Conservation (phyloP, 352 stramenopile species). For the Pythium dissimile region DNA sequence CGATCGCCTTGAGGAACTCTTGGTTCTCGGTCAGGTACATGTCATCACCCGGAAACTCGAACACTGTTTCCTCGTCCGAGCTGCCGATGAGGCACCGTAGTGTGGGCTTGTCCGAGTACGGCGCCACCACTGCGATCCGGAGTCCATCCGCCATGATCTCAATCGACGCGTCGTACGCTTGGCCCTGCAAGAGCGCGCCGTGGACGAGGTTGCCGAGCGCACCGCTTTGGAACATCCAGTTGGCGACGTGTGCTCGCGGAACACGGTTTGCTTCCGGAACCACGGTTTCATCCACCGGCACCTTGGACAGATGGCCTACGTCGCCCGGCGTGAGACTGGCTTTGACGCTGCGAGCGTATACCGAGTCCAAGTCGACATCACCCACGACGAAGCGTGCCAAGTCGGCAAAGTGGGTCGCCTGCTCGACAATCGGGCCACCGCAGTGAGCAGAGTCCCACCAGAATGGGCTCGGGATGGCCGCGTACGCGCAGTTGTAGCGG, state of each 20-base stretch:
- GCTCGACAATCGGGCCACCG: slow-evolving; percentile 36
- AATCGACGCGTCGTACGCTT: slow-evolving; percentile 30
- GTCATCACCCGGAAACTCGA: slow-evolving; percentile 35
- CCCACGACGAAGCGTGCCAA: slow-evolving; percentile 33
- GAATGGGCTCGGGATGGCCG: slow-evolving; percentile 34
- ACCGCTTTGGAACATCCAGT: slow-evolving; percentile 35
- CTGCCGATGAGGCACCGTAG: slow-evolving; percentile 27
- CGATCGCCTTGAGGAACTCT: slow-evolving; percentile 33
- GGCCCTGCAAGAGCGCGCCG: slow-evolving; percentile 30
- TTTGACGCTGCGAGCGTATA: slow-evolving; percentile 43
- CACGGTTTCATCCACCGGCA: slow-evolving; percentile 25
- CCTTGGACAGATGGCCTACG: slow-evolving; percentile 33
- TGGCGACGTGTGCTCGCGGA: slow-evolving; percentile 30
- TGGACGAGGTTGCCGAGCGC: slow-evolving; percentile 32
- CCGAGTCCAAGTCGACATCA: slow-evolving; percentile 30
- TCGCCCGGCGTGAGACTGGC: slow-evolving; percentile 29
- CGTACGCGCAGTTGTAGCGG: slow-evolving; percentile 37
- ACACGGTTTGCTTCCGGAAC: slow-evolving; percentile 29
- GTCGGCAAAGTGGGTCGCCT: slow-evolving; percentile 39
- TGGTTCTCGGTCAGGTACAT: slow-evolving; percentile 41
- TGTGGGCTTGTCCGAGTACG: slow-evolving; percentile 35
- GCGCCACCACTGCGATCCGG: slow-evolving; percentile 31
- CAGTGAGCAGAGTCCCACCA: slow-evolving; percentile 39
- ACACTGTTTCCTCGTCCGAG: slow-evolving; percentile 28
- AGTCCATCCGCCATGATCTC: slow-evolving; percentile 37